Base-by-base conservation (phyloP, 2,329 filamentous ascomycete species). In the Hymenotorrendiella dingleyae region DNA sequence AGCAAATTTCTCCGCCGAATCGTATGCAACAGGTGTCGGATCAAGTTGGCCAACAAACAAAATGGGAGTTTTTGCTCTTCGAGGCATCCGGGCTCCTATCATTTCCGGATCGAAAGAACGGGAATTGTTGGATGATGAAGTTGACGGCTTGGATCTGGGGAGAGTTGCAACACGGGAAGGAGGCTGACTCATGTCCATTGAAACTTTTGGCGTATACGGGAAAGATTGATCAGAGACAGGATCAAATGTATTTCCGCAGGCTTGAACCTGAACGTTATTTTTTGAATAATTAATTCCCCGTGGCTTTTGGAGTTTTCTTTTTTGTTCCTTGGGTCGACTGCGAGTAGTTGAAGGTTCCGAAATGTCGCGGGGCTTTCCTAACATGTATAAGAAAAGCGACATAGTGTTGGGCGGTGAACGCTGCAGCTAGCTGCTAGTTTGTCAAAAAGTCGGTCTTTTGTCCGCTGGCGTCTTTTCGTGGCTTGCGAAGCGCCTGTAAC, bases 31-130 rank as follows among this genome's bases (percentile, higher is more conserved):
- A 12, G 46, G 44, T 24, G 33, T 45, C 17, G 36, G 26, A 47
- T 60, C 57, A 4, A 58, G 45, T 40, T 60, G 57, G 4, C 57
- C 57, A 28, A 60, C 44, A 6, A 42, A 45, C n/a, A 50, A 52
- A 8, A 58, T 53, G 9, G 57, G 57, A 12, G 57, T 59, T 40
- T 60, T 60, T 14, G 50, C 46, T 42, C 49, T 41, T 12, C 44
- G 47, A 26, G 46, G 45, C 42, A 24, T 43, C 20, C 34, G 27
- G 21, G 32, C 11, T 21, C 27, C 39, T n/a, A n/a, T n/a, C 42
- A 40, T 47, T 34, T 34, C 30, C 14, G 12, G 10, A 12, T 11
- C 30, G 7, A 22, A 23, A 14, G 21, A 19, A n/a, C 30, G 17
- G 17, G 21, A 7, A 17, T 7, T 11, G 10, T 42, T 14, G 17